A percentile compares a stretch with the other conserved stretches of the same genome.
These are phyloP conservation scores for Tetradesmus lagerheimii DNA, from an alignment of 139 green algal species.

Conservation along the genomic window DNA sequence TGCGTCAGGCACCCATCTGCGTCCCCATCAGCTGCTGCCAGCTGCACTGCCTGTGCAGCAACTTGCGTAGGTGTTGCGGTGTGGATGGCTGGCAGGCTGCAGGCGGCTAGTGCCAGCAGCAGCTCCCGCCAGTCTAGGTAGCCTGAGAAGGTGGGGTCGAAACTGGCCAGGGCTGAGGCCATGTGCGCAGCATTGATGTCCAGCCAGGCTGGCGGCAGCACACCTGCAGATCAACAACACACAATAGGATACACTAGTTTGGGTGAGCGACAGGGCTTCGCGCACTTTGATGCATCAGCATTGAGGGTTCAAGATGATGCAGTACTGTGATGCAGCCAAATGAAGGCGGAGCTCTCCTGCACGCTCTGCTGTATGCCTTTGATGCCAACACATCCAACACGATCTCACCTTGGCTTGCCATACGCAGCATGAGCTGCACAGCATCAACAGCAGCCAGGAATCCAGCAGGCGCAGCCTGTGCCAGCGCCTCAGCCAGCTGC, in stretches of 20 bases:
- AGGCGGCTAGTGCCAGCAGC: constrained; percentile 54
- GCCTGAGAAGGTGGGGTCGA: constrained; percentile 61
- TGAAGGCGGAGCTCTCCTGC: too few species aligned
- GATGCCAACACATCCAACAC: neutral
- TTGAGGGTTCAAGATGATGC: too few species aligned
- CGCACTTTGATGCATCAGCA: too few species aligned
- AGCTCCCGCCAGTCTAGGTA: constrained; percentile 76
- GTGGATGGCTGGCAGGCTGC: constrained; percentile 58
- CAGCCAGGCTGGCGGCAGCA: constrained; percentile 29
- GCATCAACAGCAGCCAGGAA: constrained; percentile 58
- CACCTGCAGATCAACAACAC: neutral
- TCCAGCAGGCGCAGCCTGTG: constrained; percentile 48
- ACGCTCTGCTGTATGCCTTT: neutral
- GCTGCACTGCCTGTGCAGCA: constrained; percentile 29
- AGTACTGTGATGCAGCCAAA: too few species aligned
- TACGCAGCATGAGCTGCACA: constrained; percentile 58
- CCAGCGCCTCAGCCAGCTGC: constrained; percentile 50
- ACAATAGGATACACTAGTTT: too few species aligned
- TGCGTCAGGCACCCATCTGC: constrained; percentile 54
- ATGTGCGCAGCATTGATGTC: constrained; percentile 36
- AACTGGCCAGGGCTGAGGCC: constrained; percentile 51
- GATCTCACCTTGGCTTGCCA: constrained; percentile 30
- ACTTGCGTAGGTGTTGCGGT: constrained; percentile 21
- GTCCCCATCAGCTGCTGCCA: constrained; percentile 50
- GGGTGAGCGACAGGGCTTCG: too few species aligned